These are phyloP conservation scores for Arxiozyma slooffiae DNA, from an alignment of 1,139 yeast genomes.

Conservation along the genomic window DNA sequence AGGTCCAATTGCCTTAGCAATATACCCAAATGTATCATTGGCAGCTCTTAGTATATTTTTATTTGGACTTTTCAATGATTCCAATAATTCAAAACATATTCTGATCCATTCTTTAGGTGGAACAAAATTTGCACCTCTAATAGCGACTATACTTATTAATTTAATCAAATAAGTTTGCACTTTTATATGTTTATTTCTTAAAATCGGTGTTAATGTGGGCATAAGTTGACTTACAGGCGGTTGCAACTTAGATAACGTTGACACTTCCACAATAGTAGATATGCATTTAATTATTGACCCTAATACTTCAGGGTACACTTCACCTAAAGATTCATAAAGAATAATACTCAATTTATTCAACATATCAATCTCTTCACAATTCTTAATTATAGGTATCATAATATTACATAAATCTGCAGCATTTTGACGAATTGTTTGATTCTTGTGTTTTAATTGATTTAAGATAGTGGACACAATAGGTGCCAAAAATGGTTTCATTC, in stretches of 20 bases:
- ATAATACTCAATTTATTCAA: constrained; percentile 63
- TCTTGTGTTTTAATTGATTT: constrained; percentile 63
- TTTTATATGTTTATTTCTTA: constrained; percentile 81
- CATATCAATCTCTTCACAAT: constrained; percentile 56
- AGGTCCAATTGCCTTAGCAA: constrained; percentile 92
- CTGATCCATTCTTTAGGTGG: constrained; percentile 98
- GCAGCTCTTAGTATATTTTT: constrained; percentile 78
- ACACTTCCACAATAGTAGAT: constrained; percentile 42
- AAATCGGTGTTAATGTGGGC: constrained; percentile 84
- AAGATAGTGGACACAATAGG: constrained; percentile 66
- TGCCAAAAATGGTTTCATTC: constrained; percentile 66
- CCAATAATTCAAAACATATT: constrained; percentile 82
- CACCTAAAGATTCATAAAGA: constrained; percentile 86
- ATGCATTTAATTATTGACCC: constrained; percentile 77
- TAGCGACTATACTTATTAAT: constrained; percentile 76
- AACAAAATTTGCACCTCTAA: constrained; percentile 72
- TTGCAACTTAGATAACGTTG: constrained; percentile 37
- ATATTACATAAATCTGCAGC: constrained; percentile 70
- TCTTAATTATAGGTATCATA: constrained; percentile 57
- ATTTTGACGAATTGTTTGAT: constrained; percentile 70
- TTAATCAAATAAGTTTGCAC: constrained; percentile 82
- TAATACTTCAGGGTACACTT: constrained; percentile 86
- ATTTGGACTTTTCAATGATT: constrained; percentile 77
- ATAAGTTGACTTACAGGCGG: constrained; percentile 80
- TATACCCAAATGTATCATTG: constrained; percentile 81